Percentiles rank a stretch among this genome's conserved stretches.
These are phyloP conservation scores for Phytophthora cactorum DNA, from an alignment of 352 stramenopile genomes.

Conservation along the genomic window DNA sequence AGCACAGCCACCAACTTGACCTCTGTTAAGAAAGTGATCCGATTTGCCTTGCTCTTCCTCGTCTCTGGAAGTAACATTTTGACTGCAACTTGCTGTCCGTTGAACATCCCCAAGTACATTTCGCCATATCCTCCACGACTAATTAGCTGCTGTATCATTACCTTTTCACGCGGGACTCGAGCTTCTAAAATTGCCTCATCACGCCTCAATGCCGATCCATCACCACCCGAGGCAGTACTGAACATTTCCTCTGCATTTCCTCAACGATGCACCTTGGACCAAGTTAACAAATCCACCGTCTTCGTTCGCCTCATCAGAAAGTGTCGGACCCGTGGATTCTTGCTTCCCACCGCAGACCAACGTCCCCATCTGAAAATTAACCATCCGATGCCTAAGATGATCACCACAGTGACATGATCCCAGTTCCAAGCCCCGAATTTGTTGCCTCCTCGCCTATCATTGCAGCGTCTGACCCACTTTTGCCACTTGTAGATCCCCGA, in stretches of 20 bases:
- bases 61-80: slow-evolving; percentile 28
- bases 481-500: not conserved
- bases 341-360: not conserved
- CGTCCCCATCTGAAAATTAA: not conserved
- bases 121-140: slow-evolving; percentile 35
- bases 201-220: slow-evolving; percentile 5
- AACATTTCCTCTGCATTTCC: not conserved
- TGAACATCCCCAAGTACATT: slow-evolving; percentile 23
- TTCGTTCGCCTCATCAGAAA: no score
- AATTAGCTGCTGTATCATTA: slow-evolving; percentile 26
- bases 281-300: not conserved
- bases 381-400: not conserved
- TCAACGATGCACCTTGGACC: not conserved
- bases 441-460: not conserved
- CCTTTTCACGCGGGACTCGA: slow-evolving; percentile 39
- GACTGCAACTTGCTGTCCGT: slow-evolving; percentile 25
- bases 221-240: not conserved
- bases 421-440: slow-evolving; percentile 5
- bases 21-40: slow-evolving; percentile 30
- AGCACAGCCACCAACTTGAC: slow-evolving; percentile 29
- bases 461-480: not conserved
- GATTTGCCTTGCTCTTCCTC: slow-evolving; percentile 7
- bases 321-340: not conserved
- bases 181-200: slow-evolving; percentile 33
- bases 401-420: not conserved